A percentile compares a stretch with the other conserved stretches of the same genome.
phyloP scores from a whole-genome alignment of 73 alveolate genomes.

The Paramecium biaurelia region DNA sequence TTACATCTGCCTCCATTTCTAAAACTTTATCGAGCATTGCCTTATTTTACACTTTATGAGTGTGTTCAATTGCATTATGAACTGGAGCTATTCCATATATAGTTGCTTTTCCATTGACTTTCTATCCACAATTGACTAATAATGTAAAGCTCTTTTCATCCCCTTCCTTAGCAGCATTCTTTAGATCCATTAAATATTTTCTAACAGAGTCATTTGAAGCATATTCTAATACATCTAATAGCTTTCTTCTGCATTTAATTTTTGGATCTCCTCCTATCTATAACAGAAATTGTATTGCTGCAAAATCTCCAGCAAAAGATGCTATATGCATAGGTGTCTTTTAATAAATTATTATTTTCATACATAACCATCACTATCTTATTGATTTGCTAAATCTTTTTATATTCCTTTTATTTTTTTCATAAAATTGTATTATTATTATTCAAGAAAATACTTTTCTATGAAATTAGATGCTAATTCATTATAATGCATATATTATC shows the following conservation, averaged over 20 bases:
- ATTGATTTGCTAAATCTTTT: slow-evolving; percentile 66
- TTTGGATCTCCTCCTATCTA: slow-evolving; percentile 77
- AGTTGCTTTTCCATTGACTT: slow-evolving; percentile 70
- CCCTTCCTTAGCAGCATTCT: slow-evolving; percentile 80
- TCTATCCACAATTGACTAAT: slow-evolving; percentile 79
- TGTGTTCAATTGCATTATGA: slow-evolving; percentile 75
- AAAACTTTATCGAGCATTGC: slow-evolving; percentile 37
- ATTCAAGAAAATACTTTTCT: slow-evolving; percentile 51
- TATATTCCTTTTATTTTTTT: slow-evolving; percentile 53
- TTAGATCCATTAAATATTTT: slow-evolving; percentile 76
- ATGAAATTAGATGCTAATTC: slow-evolving; percentile 12
- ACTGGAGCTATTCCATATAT: slow-evolving; percentile 87
- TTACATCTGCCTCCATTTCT: slow-evolving; percentile 59
- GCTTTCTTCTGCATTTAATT: slow-evolving; percentile 30
- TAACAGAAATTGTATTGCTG: slow-evolving; percentile 65
- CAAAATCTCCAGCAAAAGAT: slow-evolving; percentile 77
- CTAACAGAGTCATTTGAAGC: slow-evolving; percentile 75
- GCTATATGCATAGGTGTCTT: slow-evolving; percentile 84
- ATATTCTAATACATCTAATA: slow-evolving; percentile 57
- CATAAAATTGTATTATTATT: background rate
- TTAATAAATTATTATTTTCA: background rate
- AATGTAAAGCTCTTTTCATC: slow-evolving; percentile 74
- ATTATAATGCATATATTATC: slow-evolving; percentile 66
- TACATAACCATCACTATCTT: slow-evolving; percentile 72
- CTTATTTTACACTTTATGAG: slow-evolving; percentile 14